A percentile compares a stretch with the other conserved stretches of the same genome.
Evolutionary conservation across 2,329 filamentous ascomycete species (phyloP).

Genomic region (Penicillium capsulatum): DNA sequence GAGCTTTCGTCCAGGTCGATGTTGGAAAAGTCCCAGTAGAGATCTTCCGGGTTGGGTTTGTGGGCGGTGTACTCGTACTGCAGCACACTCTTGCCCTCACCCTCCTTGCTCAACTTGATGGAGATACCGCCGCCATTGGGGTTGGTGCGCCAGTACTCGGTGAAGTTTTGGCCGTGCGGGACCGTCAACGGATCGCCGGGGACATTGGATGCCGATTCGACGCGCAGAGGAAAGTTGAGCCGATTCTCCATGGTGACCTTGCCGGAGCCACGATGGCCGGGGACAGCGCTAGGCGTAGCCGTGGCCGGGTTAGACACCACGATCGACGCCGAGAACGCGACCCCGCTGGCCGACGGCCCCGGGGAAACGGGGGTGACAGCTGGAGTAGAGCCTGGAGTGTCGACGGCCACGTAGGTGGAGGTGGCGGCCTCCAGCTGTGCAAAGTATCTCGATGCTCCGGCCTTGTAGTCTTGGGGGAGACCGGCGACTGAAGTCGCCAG

Average conservation of each 20-base stretch:
- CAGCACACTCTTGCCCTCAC: constrained; percentile 19
- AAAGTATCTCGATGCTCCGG: no score
- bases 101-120: constrained; percentile 29
- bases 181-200: constrained; percentile 21
- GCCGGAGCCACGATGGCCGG: no score
- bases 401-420: no score
- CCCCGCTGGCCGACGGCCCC: no score
- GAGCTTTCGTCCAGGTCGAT: constrained; percentile 26
- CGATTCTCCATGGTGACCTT: constrained; percentile 10
- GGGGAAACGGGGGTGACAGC: no score
- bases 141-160: constrained; percentile 29
- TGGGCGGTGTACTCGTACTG: constrained; percentile 33
- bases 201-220: constrained; percentile 22
- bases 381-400: no score
- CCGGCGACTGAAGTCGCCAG: constrained; percentile 14
- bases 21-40: constrained; percentile 33
- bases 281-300: no score
- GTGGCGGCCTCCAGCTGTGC: no score
- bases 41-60: constrained; percentile 14
- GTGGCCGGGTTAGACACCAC: no score
- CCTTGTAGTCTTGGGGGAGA: constrained; percentile 28
- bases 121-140: constrained; percentile 31
- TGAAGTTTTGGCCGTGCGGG: constrained; percentile 16
- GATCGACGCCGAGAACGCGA: no score
- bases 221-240: constrained; percentile 28